Base-by-base conservation (phyloP, 495 filamentous ascomycete genomes). In the Lichenothelia convexa region DNA sequence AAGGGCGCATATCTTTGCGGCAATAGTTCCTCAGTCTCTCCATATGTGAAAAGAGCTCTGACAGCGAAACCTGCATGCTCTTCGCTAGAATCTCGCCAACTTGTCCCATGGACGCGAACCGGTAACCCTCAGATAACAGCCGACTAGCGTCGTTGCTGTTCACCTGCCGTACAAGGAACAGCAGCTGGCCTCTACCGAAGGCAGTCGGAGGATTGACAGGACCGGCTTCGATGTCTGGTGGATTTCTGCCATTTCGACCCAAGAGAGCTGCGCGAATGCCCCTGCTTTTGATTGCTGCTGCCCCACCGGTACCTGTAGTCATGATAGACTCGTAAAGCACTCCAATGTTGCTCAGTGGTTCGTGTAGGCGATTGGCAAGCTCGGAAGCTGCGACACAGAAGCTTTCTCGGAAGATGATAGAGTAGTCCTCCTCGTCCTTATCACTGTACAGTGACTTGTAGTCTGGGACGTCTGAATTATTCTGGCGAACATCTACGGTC, bases 311-410 rank as follows among this genome's bases (percentile, higher is more conserved):
- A 4, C 54, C 54, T 17, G 81, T 89, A 9, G 63, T 56, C 22
- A 91, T 53, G 21, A 93, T 76, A 38, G 79, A 71, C 34, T 89
- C 77, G 59, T 80, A 89, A 2, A 93, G 64, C 12, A 77, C 62
- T 1, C 85, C 85, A 5, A 84, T 54, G 12, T 75, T 57, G 4
- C 65, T 62, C 2, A 91, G 51, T 2, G 68, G 59, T 21, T 68
- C 60, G 42, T 76, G 62, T 38, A 87, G 56, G 27, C 68, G 62
- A 2, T 66, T 59, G 7, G 85, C 79, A 9, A 93, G 68, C 27
- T 71, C 69, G 2, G 74, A 65, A 0, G 85, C 83, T 9, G 84
- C 73, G 13, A 82, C 61, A 44, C 83, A 92, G 56, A 93, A 93
- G 4, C 80, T 63, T 39, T 89, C 81, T n/a, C 81, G 78, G 57